phyloP scores from a whole-genome alignment of 2,329 filamentous ascomycete species.

The Botrytis porri region DNA sequence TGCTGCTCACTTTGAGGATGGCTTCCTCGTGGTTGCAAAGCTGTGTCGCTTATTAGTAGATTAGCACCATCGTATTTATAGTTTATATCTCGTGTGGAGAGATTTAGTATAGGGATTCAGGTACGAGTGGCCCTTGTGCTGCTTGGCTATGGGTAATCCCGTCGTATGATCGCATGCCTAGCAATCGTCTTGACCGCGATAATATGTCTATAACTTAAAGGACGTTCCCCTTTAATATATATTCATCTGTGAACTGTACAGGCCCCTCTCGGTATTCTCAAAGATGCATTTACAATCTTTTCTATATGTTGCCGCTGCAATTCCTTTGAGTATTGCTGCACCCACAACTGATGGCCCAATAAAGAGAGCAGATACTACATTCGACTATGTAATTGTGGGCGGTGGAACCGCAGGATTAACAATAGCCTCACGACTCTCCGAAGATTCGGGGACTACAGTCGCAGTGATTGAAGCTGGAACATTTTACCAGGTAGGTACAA shows the following conservation, averaged over 20 bases:
- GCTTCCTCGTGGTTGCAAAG: neutral
- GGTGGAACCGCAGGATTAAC: slow-evolving; percentile 46
- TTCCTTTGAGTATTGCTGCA: neutral
- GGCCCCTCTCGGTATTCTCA: neutral
- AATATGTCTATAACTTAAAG: neutral
- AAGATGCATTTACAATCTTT: neutral
- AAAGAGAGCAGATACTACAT: slow-evolving; percentile 8
- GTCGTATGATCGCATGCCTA: neutral
- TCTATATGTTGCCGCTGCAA: neutral
- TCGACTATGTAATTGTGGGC: slow-evolving; percentile 46
- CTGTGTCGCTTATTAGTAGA: neutral
- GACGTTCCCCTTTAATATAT: neutral
- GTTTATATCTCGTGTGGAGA: neutral
- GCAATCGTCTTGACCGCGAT: neutral
- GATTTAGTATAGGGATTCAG: neutral
- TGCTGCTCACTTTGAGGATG: neutral
- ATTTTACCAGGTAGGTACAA: slow-evolving; percentile 10
- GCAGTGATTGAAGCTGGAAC: slow-evolving; percentile 26
- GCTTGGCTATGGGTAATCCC: neutral
- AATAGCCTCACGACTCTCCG: slow-evolving; percentile 48
- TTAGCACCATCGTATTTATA: neutral
- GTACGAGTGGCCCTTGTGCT: neutral
- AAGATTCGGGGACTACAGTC: slow-evolving; percentile 50
- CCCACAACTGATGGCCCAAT: neutral
- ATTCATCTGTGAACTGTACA: neutral